These are phyloP conservation scores for Ceraceosorus bombacis DNA, from an alignment of 1,284 basidiomycete genomes.

Conservation along the genomic window DNA sequence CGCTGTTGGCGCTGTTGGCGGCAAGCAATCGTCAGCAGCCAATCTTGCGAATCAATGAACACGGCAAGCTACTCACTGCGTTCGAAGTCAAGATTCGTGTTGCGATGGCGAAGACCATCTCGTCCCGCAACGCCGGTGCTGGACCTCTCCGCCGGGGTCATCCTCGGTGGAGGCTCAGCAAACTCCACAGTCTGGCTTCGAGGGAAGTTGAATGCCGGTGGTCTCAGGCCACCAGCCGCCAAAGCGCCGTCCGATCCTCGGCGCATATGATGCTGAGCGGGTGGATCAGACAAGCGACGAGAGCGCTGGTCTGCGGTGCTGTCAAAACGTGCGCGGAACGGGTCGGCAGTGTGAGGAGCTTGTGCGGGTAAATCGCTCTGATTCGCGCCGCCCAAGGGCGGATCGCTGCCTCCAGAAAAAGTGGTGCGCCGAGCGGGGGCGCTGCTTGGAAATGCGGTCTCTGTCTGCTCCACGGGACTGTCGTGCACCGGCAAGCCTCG, in stretches of 20 bases:
- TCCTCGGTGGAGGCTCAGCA: slow-evolving; percentile 47
- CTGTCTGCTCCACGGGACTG: not conserved
- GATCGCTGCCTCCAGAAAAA: not conserved
- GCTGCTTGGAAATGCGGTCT: not conserved
- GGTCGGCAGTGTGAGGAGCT: not conserved
- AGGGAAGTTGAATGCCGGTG: slow-evolving; percentile 50
- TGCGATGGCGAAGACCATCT: slow-evolving; percentile 18
- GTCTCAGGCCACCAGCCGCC: slow-evolving; percentile 2
- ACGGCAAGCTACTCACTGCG: slow-evolving; percentile 11
- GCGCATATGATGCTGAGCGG: slow-evolving; percentile 15
- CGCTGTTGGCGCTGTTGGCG: slow-evolving; percentile 16
- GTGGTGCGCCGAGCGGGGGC: not conserved
- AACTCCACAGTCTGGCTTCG: slow-evolving; percentile 59
- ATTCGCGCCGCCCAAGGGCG: not conserved
- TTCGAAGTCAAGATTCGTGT: slow-evolving; percentile 17
- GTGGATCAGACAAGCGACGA: slow-evolving; percentile 28
- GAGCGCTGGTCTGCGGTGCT: slow-evolving; percentile 4
- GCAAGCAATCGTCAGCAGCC: not conserved
- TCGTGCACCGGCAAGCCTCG: not conserved
- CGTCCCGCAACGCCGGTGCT: not conserved
- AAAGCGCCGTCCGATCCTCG: slow-evolving; percentile 28
- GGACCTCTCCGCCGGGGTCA: not conserved
- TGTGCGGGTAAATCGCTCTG: too few species aligned
- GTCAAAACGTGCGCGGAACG: slow-evolving; percentile 7
- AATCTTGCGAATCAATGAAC: not conserved